Base-by-base conservation (phyloP, 2,329 filamentous ascomycete genomes). In the Magnaporthiopsis poae region DNA sequence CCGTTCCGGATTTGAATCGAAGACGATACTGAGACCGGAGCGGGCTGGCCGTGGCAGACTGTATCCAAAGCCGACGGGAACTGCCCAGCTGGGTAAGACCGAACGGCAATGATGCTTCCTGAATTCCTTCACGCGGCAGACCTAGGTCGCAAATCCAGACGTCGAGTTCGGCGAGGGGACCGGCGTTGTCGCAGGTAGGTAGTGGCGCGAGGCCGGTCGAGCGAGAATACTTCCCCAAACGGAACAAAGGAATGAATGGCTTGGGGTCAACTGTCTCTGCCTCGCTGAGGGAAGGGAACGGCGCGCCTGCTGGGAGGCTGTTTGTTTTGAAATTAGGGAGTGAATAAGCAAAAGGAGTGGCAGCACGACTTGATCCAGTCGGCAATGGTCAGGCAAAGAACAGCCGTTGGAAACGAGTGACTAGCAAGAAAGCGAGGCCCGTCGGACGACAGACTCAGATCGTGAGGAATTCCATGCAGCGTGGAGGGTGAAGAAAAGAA, bases 241-340 rank as follows among this genome's bases (percentile, higher is more conserved):
- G 61, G 66, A 68, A 69, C 66, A 59, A 68, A 61, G 63, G 69
- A 77, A 76, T 69, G 76, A 77, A 70, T 68, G 75, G 75, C 74
- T 74, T 68, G 68, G 68, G 72, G 74, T 70, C 71, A 72, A 68
- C 66, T 60, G 46, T 62, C 27, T 15, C 33, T 21, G 18, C 33
- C n/a, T 65, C 25, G 52, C 25, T 1, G 36, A 52, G 36, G 35
- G 62, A 80, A 85, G 84, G 73, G 83, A 86, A 78, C 80, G 85
- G 78, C 80, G 79, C 77, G 82, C 83, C 84, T 77, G 82, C 81
- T 82, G 80, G 81, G 82, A 83, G 81, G 81, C 81, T 77, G 62
- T 56, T 56, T 46, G 39, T 46, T 46, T 46, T 46, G 69, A 66
- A 69, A 69, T 66, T 56, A 56, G 46, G 21, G 66, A 67, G 65